phyloP scores from a whole-genome alignment of 2,329 filamentous ascomycete genomes.

The Purpureocillium lavendulum region DNA sequence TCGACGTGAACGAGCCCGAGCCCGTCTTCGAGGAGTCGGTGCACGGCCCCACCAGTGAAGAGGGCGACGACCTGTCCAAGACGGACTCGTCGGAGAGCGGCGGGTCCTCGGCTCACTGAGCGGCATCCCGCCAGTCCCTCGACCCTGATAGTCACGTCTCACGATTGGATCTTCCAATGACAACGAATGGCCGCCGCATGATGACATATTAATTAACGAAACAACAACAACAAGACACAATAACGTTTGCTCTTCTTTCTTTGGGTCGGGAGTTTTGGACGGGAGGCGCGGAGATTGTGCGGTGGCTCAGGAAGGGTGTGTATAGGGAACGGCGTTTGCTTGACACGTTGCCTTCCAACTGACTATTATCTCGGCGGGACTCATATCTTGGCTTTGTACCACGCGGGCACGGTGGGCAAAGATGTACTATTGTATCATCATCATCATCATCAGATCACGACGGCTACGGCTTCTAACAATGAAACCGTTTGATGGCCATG shows the following conservation, averaged over 20 bases:
- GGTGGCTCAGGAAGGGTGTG: not conserved
- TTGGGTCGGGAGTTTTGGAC: constrained; percentile 1
- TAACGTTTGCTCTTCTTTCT: constrained; percentile 1
- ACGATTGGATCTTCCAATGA: not conserved
- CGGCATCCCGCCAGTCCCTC: constrained; percentile 24
- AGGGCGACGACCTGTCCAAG: constrained; percentile 45
- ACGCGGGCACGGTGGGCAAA: constrained; percentile 7
- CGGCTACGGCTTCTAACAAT: constrained; percentile 1
- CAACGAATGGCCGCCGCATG: constrained; percentile 1
- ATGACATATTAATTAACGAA: constrained; percentile 10
- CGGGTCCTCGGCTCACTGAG: constrained; percentile 47
- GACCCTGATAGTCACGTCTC: constrained; percentile 13
- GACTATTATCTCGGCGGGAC: constrained; percentile 16
- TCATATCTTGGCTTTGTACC: constrained; percentile 11
- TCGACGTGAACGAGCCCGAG: constrained; percentile 81
- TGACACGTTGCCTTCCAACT: constrained; percentile 4
- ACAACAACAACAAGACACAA: constrained; percentile 13
- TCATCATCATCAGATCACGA: constrained; percentile 1
- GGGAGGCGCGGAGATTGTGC: not conserved
- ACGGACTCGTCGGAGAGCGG: constrained; percentile 51
- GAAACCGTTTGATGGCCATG: not conserved
- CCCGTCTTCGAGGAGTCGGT: constrained; percentile 85
- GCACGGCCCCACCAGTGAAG: constrained; percentile 57
- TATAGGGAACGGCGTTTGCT: constrained; percentile 6
- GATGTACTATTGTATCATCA: constrained; percentile 23